Conservation (phyloP, 345 rosid genomes). For the Syzygium jambos region DNA sequence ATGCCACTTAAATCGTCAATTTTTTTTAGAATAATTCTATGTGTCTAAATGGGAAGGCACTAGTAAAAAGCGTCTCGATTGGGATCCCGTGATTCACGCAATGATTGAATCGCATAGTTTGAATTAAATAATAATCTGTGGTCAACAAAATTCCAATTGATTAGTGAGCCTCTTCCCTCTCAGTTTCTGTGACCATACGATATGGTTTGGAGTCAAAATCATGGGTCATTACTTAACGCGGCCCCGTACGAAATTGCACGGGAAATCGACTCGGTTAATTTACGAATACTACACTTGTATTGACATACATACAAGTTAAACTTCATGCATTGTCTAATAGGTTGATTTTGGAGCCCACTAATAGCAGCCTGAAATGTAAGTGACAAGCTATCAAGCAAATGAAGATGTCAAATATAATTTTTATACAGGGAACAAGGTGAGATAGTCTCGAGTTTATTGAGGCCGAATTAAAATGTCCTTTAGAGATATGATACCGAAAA, state of each 20-base stretch:
- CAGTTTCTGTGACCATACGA: not conserved
- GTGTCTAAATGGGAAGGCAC: not conserved
- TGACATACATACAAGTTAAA: not conserved
- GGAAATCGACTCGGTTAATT: too few relatives aligned
- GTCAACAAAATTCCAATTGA: not conserved
- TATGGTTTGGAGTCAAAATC: not conserved
- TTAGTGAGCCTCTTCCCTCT: too few relatives aligned
- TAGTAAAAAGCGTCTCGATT: not conserved
- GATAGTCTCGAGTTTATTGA: too few relatives aligned
- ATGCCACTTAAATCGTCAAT: too few relatives aligned
- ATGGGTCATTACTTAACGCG: too few relatives aligned
- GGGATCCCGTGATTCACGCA: not conserved
- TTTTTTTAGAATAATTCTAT: too few relatives aligned
- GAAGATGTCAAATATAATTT: too few relatives aligned
- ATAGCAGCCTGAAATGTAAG: conserved; percentile 72
- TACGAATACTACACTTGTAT: not conserved
- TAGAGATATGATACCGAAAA: too few relatives aligned
- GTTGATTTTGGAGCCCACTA: conserved; percentile 92
- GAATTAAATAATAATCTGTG: too few relatives aligned
- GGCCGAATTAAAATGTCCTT: too few relatives aligned
- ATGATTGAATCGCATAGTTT: not conserved
- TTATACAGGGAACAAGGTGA: too few relatives aligned
- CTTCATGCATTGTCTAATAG: conserved; percentile 18
- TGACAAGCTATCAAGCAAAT: not conserved
- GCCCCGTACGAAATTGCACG: too few relatives aligned